phyloP scores from a whole-genome alignment of 2,329 filamentous ascomycete genomes.

The Aspergillus cejpii region DNA sequence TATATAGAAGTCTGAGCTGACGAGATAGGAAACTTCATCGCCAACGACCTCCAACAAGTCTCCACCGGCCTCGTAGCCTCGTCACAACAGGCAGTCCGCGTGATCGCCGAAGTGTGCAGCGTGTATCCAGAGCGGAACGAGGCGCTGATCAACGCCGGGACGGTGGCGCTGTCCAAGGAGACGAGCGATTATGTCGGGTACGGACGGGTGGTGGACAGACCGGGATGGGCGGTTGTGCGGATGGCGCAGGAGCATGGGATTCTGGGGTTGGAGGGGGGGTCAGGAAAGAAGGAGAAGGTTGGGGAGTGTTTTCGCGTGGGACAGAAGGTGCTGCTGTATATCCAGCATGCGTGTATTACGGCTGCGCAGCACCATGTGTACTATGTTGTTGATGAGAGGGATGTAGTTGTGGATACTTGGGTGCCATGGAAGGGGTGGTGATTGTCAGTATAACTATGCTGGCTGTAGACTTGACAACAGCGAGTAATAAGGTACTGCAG shows the following conservation, averaged over 20 bases:
- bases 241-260: conserved; percentile 75
- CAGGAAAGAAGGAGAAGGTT: conserved; percentile 33
- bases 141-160: conserved; percentile 63
- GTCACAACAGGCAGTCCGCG: conserved; percentile 32
- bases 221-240: conserved; percentile 56
- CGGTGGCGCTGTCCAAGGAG: conserved; percentile 64
- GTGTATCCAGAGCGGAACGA: conserved; percentile 58
- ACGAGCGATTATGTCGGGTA: conserved; percentile 63
- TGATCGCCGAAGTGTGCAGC: conserved; percentile 63
- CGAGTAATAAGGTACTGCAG: no score
- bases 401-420: conserved; percentile 23
- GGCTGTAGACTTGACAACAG: no score
- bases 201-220: conserved; percentile 61
- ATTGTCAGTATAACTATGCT: not conserved
- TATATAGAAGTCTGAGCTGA: no score
- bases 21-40: conserved; percentile 48
- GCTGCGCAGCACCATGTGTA: conserved; percentile 65
- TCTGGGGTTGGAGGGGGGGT: conserved; percentile 48
- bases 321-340: conserved; percentile 64
- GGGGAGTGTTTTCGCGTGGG: conserved; percentile 51
- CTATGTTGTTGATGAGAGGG: conserved; percentile 56
- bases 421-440: conserved; percentile 26
- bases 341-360: conserved; percentile 74
- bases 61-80: conserved; percentile 54
- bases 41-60: conserved; percentile 71